Evolutionary conservation across 768 basidiomycete genomes (phyloP).

Genomic region (Boletus subcaerulescens): DNA sequence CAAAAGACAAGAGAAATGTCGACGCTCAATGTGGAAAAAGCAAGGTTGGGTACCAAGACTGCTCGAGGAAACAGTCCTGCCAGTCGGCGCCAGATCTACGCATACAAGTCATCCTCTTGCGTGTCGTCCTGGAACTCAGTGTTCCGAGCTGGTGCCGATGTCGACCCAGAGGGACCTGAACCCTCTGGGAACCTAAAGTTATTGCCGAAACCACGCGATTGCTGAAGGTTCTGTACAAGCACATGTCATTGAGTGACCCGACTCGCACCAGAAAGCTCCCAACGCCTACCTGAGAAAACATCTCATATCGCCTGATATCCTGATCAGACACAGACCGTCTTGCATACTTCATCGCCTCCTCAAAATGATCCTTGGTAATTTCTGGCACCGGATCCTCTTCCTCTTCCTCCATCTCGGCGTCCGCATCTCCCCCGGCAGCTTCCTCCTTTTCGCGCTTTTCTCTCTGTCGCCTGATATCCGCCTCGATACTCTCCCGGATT

Average conservation of each 20-base stretch:
- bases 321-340: slow-evolving; percentile 95
- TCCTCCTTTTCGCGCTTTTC: slow-evolving; percentile 84
- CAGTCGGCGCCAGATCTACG: slow-evolving; percentile 39
- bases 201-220: slow-evolving; percentile 89
- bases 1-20: background rate
- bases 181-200: slow-evolving; percentile 98
- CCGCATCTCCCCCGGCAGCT: slow-evolving; percentile 53
- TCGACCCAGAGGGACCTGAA: slow-evolving; percentile 33
- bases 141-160: slow-evolving; percentile 54
- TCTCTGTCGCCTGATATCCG: slow-evolving; percentile 77
- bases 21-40: background rate
- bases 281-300: slow-evolving; percentile 81
- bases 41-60: background rate
- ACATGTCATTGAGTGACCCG: background rate
- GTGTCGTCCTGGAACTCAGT: slow-evolving; percentile 81
- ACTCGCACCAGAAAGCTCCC: background rate
- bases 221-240: slow-evolving; percentile 72
- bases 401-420: slow-evolving; percentile 70
- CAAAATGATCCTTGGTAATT: slow-evolving; percentile 91
- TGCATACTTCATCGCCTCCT: slow-evolving; percentile 98
- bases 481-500: slow-evolving; percentile 91
- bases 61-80: background rate
- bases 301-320: slow-evolving; percentile 97
- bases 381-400: slow-evolving; percentile 89
- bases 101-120: slow-evolving; percentile 90